Base-by-base conservation (phyloP, 805 yeast genomes). In the Suhomyces xylopsoci region DNA sequence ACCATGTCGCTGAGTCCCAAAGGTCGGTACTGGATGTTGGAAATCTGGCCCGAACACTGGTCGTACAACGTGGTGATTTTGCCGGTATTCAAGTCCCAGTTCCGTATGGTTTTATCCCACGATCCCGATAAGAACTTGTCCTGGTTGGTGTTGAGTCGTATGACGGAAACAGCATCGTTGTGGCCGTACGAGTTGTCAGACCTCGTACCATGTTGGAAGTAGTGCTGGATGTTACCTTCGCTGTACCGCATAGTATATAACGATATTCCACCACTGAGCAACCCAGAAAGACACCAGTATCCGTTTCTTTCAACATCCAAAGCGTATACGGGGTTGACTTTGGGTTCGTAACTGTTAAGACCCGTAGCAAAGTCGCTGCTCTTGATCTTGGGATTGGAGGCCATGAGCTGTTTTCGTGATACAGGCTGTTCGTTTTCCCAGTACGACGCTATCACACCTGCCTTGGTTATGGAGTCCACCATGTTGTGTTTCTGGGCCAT, bases 371-470 rank as follows among this genome's bases (percentile, higher is more conserved):
- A 74, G 55, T 74, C 76, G 48, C 66, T 62, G 5, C 56, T 61
- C 47, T 71, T 71, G 43, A 74, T 52, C 52, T 73, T 74, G 5
- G 78, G 74, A 57, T 74, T 73, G 20, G 58, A 43, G 25, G 73
- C 79, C 67, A 56, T 64, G 45, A 60, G 63, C 54, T 76, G 75
- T 53, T 77, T 63, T 55, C 73, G 74, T 30, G 76, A 69, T 52
- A 82, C 73, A 0, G 98, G 97, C 62, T 91, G 89, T 70, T 94
- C 98, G 68, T 94, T 94, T 64, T 93, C 98, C 97, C 97, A 94
- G 71, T 90, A 93, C 0, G 94, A 86, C 14, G 80, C 65, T 5
- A 92, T 70, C 5, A 90, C 85, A 6, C 98, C 99, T 0, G 91
- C 94, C 62, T 87, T 86, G 7, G 87, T 80, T 30, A 94, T 82